phyloP scores from a whole-genome alignment of 2,329 filamentous ascomycete genomes.

The Rhytidhysteron rufulum region DNA sequence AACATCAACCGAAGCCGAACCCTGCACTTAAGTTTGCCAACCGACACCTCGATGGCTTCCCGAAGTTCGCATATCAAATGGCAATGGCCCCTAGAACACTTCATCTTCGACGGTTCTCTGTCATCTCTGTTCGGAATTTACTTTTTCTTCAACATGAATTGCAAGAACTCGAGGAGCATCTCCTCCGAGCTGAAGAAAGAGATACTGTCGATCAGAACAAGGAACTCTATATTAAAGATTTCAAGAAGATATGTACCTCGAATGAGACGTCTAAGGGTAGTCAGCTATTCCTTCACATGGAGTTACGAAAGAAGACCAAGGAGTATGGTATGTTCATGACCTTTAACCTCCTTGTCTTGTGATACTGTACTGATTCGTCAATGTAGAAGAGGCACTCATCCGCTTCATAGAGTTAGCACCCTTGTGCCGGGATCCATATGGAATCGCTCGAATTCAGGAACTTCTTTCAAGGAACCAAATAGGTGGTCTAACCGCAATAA shows the following conservation, averaged over 20 bases:
- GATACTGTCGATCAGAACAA: not conserved
- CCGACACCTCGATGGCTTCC: not conserved
- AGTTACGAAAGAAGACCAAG: not conserved
- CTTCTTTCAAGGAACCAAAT: not conserved
- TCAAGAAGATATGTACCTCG: not conserved
- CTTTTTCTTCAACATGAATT: constrained; percentile 5
- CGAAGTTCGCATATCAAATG: not conserved
- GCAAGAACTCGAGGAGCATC: not conserved
- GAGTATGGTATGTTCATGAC: not conserved
- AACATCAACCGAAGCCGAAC: no score
- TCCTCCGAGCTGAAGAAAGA: not conserved
- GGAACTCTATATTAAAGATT: not conserved
- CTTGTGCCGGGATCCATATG: not conserved
- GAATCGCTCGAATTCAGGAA: not conserved
- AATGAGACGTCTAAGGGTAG: not conserved
- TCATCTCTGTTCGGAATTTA: not conserved
- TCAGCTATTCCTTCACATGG: not conserved
- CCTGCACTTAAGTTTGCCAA: no score
- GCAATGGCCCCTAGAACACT: not conserved
- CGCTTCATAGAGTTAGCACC: not conserved
- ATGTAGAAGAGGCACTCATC: not conserved
- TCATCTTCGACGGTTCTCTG: constrained; percentile 2
- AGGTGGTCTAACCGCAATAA: not conserved
- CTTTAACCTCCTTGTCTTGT: not conserved
- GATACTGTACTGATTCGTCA: not conserved